These are phyloP conservation scores for Colletotrichum liaoningense DNA, from an alignment of 2,329 filamentous ascomycete genomes.

Conservation along the genomic window DNA sequence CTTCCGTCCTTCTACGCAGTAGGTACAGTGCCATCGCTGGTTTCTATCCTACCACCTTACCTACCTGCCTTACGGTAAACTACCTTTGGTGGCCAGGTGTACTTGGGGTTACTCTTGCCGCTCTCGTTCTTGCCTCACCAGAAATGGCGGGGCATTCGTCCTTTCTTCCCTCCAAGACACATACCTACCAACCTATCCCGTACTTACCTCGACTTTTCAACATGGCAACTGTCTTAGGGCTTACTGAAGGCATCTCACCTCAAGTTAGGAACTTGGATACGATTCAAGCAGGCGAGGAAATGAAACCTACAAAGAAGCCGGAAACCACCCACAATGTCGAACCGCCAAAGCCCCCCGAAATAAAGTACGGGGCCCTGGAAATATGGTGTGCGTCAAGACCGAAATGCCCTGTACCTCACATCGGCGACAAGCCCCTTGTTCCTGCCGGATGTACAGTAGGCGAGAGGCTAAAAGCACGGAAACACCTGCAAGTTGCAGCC, in stretches of 20 bases:
- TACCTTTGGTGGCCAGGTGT: background rate
- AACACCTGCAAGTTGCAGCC: background rate
- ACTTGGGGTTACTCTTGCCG: background rate
- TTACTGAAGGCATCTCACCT: background rate
- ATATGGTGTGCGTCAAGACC: slow-evolving; percentile 8
- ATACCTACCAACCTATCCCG: background rate
- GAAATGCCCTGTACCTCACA: background rate
- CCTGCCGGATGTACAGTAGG: slow-evolving; percentile 27
- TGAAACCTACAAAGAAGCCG: background rate
- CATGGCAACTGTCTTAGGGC: background rate
- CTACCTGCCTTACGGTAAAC: background rate
- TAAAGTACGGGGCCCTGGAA: background rate
- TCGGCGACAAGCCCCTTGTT: slow-evolving; percentile 7
- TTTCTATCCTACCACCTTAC: background rate
- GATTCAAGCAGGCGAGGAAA: background rate
- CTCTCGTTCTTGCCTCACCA: background rate
- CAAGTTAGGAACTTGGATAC: background rate
- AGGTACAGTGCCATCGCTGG: background rate
- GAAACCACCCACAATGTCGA: background rate
- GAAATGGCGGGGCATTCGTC: background rate
- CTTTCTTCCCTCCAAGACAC: background rate
- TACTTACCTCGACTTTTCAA: background rate
- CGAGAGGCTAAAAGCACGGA: slow-evolving; percentile 31
- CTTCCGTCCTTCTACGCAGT: background rate
- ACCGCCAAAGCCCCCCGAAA: background rate